A percentile compares a stretch with the other conserved stretches of the same genome.
These are phyloP conservation scores for Cercospora beticola DNA, from an alignment of 2,329 filamentous ascomycete species.

Conservation along the genomic window DNA sequence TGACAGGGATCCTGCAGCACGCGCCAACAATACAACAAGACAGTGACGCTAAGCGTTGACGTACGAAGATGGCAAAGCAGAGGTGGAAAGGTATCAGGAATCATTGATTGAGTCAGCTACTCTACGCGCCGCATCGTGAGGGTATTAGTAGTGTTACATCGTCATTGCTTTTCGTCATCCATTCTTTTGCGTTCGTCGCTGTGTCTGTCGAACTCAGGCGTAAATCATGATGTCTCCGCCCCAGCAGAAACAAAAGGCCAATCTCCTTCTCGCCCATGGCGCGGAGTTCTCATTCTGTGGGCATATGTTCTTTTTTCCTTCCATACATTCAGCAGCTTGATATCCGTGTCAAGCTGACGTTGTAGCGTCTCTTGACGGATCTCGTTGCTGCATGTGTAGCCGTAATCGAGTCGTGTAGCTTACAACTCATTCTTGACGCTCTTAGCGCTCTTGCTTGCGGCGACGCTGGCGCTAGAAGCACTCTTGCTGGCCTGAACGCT, in stretches of 20 bases:
- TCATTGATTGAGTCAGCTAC: constrained; percentile 13
- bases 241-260: constrained; percentile 10
- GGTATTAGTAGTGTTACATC: constrained; percentile 25
- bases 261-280: background rate
- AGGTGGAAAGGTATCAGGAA: background rate
- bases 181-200: constrained; percentile 20
- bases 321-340: background rate
- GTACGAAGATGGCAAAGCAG: background rate
- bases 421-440: constrained; percentile 29
- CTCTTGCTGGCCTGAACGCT: constrained; percentile 32
- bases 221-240: constrained; percentile 37
- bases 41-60: background rate
- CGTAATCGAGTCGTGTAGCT: background rate
- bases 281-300: constrained; percentile 4
- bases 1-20: background rate
- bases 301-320: background rate
- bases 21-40: background rate
- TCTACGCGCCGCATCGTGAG: constrained; percentile 19
- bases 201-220: constrained; percentile 14
- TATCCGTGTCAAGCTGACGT: background rate
- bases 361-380: background rate
- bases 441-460: constrained; percentile 31
- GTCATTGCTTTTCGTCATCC: constrained; percentile 26
- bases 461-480: constrained; percentile 36
- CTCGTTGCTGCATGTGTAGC: background rate